These are phyloP conservation scores for Leccinum obscurum DNA, from an alignment of 768 basidiomycete species.

Conservation along the genomic window DNA sequence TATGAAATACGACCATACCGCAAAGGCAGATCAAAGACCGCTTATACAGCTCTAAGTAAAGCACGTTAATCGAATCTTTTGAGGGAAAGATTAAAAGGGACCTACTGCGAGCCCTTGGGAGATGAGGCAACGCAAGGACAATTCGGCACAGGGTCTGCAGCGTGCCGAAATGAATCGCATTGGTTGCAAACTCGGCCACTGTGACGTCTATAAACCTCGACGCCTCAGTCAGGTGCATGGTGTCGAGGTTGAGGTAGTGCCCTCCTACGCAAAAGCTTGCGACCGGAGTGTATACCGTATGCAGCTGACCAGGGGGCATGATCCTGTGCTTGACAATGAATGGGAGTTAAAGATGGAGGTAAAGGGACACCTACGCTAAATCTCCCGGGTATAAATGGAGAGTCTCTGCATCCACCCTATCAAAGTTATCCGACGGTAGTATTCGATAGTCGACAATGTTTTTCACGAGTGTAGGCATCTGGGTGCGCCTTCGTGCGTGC, in stretches of 20 bases:
- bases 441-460: too few relatives aligned
- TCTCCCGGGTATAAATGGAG: too few relatives aligned
- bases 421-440: too few relatives aligned
- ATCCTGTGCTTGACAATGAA: not conserved
- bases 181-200: not conserved
- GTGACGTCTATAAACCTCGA: not conserved
- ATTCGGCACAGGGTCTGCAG: not conserved
- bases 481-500: too few relatives aligned
- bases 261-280: not conserved
- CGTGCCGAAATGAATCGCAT: not conserved
- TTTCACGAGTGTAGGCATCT: too few relatives aligned
- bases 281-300: constrained; percentile 10
- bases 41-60: not conserved
- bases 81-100: not conserved
- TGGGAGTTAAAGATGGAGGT: not conserved
- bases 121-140: not conserved
- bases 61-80: not conserved
- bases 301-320: constrained; percentile 1
- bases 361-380: not conserved
- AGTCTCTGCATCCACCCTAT: too few relatives aligned
- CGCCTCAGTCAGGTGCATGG: not conserved
- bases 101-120: not conserved
- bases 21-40: not conserved
- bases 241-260: constrained; percentile 4
- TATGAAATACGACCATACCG: not conserved